Evolutionary conservation across 2,329 filamentous ascomycete species (phyloP), one percentile per base, ranked within the genome.

Genomic region (Aspergillus hiratsukae): DNA sequence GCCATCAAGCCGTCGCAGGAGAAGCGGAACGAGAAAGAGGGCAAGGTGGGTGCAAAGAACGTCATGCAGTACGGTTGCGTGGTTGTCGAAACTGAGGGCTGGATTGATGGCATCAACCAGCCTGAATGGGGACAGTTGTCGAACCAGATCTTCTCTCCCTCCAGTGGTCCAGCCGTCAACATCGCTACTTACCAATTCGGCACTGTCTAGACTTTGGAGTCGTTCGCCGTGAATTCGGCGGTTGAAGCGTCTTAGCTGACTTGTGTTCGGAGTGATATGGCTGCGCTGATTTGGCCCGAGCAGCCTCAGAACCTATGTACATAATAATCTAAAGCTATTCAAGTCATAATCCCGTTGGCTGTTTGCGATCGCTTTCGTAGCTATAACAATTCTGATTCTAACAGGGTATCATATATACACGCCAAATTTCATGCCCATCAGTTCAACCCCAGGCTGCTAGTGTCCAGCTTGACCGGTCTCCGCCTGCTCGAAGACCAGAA

Each of bases 71-170:
- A 91, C 69, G 91, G 90, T 31, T 97, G 93, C 73, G 69, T 96
- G 27, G 93, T 96, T 50, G 83, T 97, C 73, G 93, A 97, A 77
- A 90, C 94, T 11, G 85, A 97, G 80, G 91, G 94, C 72, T 97
- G 86, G 84, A 96, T 97, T 68, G 92, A 96, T 70, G 91, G 82
- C 27, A 94, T 97, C 76, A 97, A 96, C 76, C 84, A 95, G 65
- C 92, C 92, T 0, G 84, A 91, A 73, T 97, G 93, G 93, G 85
- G 85, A 57, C 83, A 92, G 54, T 75, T 67, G 29, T 54, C 66
- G 1, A 71, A 71, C 59, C 73, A 77, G 66, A 68, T 79, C 58
- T 78, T 71, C 58, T 70, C 72, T 7, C 73, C 75, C 14, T 65
- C 69, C 27, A 71, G 74, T 45, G 70, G 64, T 1, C 75, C 76